A percentile compares a stretch with the other conserved stretches of the same genome.
These are phyloP conservation scores for Rhizophagus sp. DNA, from an alignment of 192 early-diverging fungal genomes.

Conservation along the genomic window DNA sequence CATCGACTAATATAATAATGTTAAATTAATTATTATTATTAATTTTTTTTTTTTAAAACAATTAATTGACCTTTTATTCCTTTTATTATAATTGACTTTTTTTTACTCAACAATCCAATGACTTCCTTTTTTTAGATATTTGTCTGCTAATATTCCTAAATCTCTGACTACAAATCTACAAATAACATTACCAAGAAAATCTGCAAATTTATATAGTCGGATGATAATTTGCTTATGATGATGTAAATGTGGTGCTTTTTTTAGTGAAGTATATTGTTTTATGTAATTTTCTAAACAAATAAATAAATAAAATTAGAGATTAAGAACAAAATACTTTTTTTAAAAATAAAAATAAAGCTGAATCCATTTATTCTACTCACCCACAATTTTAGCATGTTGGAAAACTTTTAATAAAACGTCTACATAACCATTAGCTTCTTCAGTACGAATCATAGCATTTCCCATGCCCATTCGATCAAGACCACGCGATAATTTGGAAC, in stretches of 20 bases:
- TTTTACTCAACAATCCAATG: slow-evolving; percentile 42
- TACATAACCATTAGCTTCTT: slow-evolving; percentile 45
- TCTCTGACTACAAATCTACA: slow-evolving; percentile 48
- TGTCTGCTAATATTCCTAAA: slow-evolving; percentile 45
- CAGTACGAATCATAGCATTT: slow-evolving; percentile 29
- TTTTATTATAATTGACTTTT: background rate
- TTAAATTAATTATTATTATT: background rate
- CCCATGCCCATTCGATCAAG: slow-evolving; percentile 29
- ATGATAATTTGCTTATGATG: slow-evolving; percentile 41
- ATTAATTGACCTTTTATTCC: too few species aligned
- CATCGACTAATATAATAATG: background rate
- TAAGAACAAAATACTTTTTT: too few species aligned
- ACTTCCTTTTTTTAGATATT: slow-evolving; percentile 46
- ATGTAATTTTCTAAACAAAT: slow-evolving; percentile 36
- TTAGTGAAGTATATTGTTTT: slow-evolving; percentile 33
- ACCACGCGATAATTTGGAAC: slow-evolving; percentile 25
- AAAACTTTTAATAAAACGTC: slow-evolving; percentile 39
- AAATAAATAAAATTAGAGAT: slow-evolving; percentile 2
- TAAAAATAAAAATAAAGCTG: background rate
- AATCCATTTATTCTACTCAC: background rate
- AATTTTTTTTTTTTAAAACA: background rate
- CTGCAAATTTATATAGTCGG: slow-evolving; percentile 39
- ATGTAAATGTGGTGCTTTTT: slow-evolving; percentile 33
- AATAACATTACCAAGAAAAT: slow-evolving; percentile 44
- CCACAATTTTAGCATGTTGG: slow-evolving; percentile 18